Percentiles rank a stretch among this genome's conserved stretches.
phyloP scores from a whole-genome alignment of 2,329 filamentous ascomycete genomes.

The Ophiostoma triangulosporum region DNA sequence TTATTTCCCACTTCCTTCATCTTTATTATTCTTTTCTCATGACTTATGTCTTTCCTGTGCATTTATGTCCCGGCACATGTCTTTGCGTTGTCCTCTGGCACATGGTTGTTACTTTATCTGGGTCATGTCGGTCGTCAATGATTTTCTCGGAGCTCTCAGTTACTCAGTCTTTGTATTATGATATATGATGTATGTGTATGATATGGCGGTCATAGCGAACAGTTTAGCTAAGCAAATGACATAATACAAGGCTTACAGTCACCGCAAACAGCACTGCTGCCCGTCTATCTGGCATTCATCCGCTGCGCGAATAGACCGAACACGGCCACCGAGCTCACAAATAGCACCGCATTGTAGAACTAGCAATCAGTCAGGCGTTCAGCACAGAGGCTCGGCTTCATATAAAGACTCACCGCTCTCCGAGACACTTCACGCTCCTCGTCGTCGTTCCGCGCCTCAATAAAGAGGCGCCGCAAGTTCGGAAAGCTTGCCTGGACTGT shows the following conservation, averaged over 20 bases:
- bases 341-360: slow-evolving; percentile 97
- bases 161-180: not conserved
- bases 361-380: slow-evolving; percentile 24
- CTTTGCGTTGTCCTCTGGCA: not conserved
- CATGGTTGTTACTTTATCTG: not conserved
- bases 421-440: slow-evolving; percentile 92
- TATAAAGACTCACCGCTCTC: slow-evolving; percentile 54
- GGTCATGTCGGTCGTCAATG: no score
- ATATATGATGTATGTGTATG: not conserved
- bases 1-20: not conserved
- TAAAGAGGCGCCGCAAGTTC: slow-evolving; percentile 90
- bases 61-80: not conserved
- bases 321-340: slow-evolving; percentile 89
- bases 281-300: slow-evolving; percentile 39
- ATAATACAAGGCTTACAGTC: not conserved
- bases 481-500: slow-evolving; percentile 59
- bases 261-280: not conserved
- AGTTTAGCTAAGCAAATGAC: not conserved
- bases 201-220: not conserved
- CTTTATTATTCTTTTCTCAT: not conserved
- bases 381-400: no score
- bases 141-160: not conserved
- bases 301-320: slow-evolving; percentile 89
- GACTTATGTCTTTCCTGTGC: not conserved
- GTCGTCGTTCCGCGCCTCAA: slow-evolving; percentile 81